Evolutionary conservation across 192 early-diverging fungal species (phyloP).

Genomic region (Coemansia sp.): DNA sequence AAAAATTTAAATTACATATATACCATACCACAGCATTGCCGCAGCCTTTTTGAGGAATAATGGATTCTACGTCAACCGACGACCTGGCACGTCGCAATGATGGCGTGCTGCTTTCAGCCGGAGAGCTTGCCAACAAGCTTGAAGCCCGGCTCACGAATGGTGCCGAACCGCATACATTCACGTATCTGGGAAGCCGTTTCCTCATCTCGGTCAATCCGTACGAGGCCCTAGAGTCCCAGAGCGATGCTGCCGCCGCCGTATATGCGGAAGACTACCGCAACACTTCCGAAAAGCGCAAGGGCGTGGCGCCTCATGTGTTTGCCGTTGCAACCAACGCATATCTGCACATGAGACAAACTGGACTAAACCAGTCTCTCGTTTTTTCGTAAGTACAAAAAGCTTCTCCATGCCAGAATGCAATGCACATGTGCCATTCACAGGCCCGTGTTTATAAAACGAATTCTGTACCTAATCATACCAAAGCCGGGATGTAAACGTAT

Average conservation of each 20-base stretch:
- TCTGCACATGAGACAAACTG: slow-evolving; percentile 82
- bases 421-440: too few relatives aligned
- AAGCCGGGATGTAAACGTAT: not conserved
- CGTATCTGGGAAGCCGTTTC: slow-evolving; percentile 65
- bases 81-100: slow-evolving; percentile 52
- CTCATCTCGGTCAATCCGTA: slow-evolving; percentile 73
- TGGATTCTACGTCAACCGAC: slow-evolving; percentile 44
- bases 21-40: not conserved
- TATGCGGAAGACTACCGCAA: slow-evolving; percentile 76
- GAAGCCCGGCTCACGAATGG: slow-evolving; percentile 53
- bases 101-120: slow-evolving; percentile 41
- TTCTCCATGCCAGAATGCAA: too few relatives aligned
- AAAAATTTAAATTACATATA: not conserved
- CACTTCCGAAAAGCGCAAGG: slow-evolving; percentile 53
- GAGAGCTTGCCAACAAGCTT: slow-evolving; percentile 51
- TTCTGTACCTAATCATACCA: too few relatives aligned
- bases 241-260: slow-evolving; percentile 64
- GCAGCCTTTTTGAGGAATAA: slow-evolving; percentile 7
- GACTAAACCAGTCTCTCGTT: slow-evolving; percentile 86
- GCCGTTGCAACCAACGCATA: slow-evolving; percentile 83
- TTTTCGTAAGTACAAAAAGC: slow-evolving; percentile 66
- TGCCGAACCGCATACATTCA: slow-evolving; percentile 61
- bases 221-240: slow-evolving; percentile 59
- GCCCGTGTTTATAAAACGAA: too few relatives aligned
- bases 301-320: slow-evolving; percentile 77